Conservation (phyloP, 176 grass and related monocot genomes). For the Tillandsia fasciculata region DNA sequence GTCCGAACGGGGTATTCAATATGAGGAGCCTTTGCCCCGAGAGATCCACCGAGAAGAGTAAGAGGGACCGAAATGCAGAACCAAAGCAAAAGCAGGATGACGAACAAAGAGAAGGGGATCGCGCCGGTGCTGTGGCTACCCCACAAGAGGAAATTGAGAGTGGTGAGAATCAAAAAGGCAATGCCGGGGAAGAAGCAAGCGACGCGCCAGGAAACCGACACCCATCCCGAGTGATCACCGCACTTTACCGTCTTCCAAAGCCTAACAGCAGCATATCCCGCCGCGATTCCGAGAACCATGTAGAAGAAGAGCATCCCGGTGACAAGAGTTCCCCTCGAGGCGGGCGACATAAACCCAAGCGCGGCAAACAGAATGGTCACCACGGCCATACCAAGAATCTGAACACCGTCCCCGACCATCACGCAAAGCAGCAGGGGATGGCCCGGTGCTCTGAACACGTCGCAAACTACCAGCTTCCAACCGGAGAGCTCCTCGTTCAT, state of each 20-base stretch:
- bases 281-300: constrained; percentile 36
- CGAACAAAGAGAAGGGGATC: constrained; percentile 36
- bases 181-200: constrained; percentile 50
- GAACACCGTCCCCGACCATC: constrained; percentile 39
- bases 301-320: constrained; percentile 47
- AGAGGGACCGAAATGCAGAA: constrained; percentile 44
- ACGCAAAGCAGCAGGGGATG: constrained; percentile 36
- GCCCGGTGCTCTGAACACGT: constrained; percentile 36
- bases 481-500: constrained; percentile 46
- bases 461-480: constrained; percentile 42
- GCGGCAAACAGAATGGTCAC: constrained; percentile 52
- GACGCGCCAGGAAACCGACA: constrained; percentile 36
- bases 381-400: constrained; percentile 43
- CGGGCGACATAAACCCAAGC: constrained; percentile 48
- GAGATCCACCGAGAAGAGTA: constrained; percentile 29
- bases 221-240: constrained; percentile 34
- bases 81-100: constrained; percentile 33
- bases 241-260: constrained; percentile 40
- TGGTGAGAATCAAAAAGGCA: constrained; percentile 36
- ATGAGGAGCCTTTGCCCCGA: constrained; percentile 31
- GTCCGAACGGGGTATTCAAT: constrained; percentile 36
- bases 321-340: constrained; percentile 36
- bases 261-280: constrained; percentile 34
- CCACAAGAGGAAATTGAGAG: constrained; percentile 39
- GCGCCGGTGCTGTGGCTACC: constrained; percentile 41